Conservation (phyloP, 495 filamentous ascomycete genomes). For the Mycothermus thermophilus region DNA sequence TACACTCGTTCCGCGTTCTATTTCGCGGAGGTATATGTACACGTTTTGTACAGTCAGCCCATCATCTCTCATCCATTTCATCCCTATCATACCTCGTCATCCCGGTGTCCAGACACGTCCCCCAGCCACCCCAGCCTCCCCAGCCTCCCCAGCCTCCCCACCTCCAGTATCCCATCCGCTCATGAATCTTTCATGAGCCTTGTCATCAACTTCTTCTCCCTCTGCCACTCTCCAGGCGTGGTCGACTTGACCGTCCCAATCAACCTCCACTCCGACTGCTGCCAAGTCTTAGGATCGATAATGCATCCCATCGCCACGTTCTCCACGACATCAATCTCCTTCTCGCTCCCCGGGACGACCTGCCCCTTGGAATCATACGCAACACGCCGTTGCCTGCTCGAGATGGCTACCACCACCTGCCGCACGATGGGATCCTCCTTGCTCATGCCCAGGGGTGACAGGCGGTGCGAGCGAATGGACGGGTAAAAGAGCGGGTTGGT, state of each 20-base stretch:
- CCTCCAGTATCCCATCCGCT: background rate
- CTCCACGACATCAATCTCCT: conserved; percentile 54
- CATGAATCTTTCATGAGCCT: background rate
- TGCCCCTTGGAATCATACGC: conserved; percentile 23
- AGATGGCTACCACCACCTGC: conserved; percentile 62
- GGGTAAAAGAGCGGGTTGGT: conserved; percentile 31
- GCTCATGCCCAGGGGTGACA: conserved; percentile 32
- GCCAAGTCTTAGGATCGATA: conserved; percentile 34
- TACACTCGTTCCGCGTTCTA: too few species aligned
- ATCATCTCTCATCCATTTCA: too few species aligned
- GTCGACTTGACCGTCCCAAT: conserved; percentile 58
- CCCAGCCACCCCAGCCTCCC: too few species aligned
- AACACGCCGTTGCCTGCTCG: conserved; percentile 48
- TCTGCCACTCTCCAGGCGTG: conserved; percentile 34
- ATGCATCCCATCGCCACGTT: conserved; percentile 63
- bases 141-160: background rate
- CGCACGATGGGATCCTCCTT: conserved; percentile 29
- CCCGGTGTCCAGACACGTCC: too few species aligned
- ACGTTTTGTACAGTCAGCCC: too few species aligned
- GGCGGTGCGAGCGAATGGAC: conserved; percentile 46
- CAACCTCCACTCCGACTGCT: conserved; percentile 53
- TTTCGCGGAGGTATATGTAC: too few species aligned
- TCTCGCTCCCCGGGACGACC: conserved; percentile 33
- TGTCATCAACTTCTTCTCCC: conserved; percentile 9
- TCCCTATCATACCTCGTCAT: too few species aligned